Evolutionary conservation across 345 rosid genomes (phyloP), one percentile per base, ranked within the genome.

Genomic region (Brassica nigra): DNA sequence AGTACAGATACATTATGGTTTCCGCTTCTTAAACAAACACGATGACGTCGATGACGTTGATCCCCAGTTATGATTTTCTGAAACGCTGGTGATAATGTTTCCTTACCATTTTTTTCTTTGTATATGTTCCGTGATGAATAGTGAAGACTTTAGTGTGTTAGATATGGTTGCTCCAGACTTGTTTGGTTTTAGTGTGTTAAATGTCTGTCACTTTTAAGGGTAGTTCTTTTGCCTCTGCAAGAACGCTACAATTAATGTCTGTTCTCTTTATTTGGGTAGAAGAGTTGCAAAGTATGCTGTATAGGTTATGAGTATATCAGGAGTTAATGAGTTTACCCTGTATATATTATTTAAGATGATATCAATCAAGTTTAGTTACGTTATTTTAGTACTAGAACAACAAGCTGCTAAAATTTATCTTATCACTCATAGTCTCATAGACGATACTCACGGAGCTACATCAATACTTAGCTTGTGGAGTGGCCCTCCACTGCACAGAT

Each of bases 1-100:
- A 88, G 79, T 88, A 87, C 68, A 88, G 91, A 71, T 71, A 80
- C 47, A 76, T 79, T 20, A 89, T 85, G 91, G 95, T 52, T 90
- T 90, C 82, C 84, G 85, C 12, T 90, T 91, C 83, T 83, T 87
- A 80, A 82, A 86, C 58, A 84, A 61, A 42, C 55, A 81, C 15
- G 80, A 76, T 6, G 77, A 23, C 27, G 27, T 23, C 27, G 27
- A 23, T 23, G 27, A 73, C 23, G 74, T 58, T 0, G 55, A 73
- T 72, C 37, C 77, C 2, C 6, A 5, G 1, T 39, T 1, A 29
- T 71, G 76, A 77, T 69, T 23, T 70, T 4, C 18, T 33, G 57
- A 18, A 62, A 62, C 49, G 12, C 7, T 28, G 12, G 12, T 23
- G 18, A 31, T 68, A 12, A 31, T 76, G 27, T 3, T 23, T 55